A percentile compares a stretch with the other conserved stretches of the same genome.
phyloP scores from a whole-genome alignment of 345 rosid genomes.

The Gossypium longicalyx region DNA sequence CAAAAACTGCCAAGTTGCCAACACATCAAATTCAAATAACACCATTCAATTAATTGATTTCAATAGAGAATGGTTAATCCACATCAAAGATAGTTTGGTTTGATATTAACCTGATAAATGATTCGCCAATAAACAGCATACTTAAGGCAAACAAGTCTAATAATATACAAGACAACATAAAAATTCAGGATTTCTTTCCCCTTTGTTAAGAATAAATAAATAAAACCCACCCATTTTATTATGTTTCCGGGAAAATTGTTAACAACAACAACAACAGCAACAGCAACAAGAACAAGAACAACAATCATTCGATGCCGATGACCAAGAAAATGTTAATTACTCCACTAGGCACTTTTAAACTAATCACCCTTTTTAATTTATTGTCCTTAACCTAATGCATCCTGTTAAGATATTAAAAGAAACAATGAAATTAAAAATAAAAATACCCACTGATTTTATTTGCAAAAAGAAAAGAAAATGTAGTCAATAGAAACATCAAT shows the following conservation, averaged over 20 bases:
- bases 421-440: neutral
- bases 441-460: neutral
- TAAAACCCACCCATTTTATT: neutral
- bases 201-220: too few species aligned
- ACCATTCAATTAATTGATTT: neutral
- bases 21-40: neutral
- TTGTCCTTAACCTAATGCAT: neutral
- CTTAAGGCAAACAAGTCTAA: neutral
- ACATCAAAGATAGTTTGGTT: neutral
- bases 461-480: neutral
- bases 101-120: neutral
- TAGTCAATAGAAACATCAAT: neutral
- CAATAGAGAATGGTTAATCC: neutral
- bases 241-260: neutral
- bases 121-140: neutral
- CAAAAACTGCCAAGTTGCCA: neutral
- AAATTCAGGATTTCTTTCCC: neutral
- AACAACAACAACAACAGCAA: neutral
- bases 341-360: neutral
- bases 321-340: neutral
- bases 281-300: too few species aligned
- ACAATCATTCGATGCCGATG: neutral
- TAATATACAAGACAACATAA: neutral
- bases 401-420: neutral
- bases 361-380: neutral